Evolutionary conservation across 1,284 basidiomycete genomes (phyloP).

Genomic region (Fistulina hepatica): DNA sequence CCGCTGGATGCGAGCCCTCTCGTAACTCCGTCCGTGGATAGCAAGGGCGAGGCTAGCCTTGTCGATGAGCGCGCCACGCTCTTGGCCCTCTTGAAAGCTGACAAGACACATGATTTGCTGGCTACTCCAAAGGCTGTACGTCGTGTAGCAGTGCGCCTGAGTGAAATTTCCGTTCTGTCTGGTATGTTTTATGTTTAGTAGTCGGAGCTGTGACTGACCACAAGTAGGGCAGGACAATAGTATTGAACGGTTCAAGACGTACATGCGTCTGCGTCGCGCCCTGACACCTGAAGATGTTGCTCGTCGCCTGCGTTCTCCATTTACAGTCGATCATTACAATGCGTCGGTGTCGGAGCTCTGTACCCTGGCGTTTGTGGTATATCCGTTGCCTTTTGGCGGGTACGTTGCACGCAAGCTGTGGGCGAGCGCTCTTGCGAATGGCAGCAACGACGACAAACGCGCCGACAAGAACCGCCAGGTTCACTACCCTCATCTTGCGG

Average conservation of each 20-base stretch:
- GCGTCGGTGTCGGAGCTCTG: background rate
- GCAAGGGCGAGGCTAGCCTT: no score
- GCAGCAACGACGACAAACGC: background rate
- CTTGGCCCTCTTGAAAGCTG: no score
- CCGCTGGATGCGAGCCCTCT: no score
- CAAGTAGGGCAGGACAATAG: background rate
- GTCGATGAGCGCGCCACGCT: no score
- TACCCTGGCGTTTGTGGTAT: background rate
- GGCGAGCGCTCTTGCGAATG: background rate
- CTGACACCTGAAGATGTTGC: no score
- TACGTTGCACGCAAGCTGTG: background rate
- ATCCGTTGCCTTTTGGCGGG: background rate
- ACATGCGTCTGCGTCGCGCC: background rate
- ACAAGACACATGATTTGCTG: no score
- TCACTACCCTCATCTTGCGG: background rate
- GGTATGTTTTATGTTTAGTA: background rate
- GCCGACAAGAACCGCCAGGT: background rate
- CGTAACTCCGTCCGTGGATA: no score
- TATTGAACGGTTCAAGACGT: background rate
- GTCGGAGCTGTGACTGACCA: background rate
- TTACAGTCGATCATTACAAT: no score
- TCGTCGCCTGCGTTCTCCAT: background rate
- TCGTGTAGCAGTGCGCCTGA: constrained; percentile 1
- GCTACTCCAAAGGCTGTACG: no score
- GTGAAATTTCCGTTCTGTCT: background rate